Base-by-base conservation (phyloP, 257 asterid species). In the Coffea eugenioides region DNA sequence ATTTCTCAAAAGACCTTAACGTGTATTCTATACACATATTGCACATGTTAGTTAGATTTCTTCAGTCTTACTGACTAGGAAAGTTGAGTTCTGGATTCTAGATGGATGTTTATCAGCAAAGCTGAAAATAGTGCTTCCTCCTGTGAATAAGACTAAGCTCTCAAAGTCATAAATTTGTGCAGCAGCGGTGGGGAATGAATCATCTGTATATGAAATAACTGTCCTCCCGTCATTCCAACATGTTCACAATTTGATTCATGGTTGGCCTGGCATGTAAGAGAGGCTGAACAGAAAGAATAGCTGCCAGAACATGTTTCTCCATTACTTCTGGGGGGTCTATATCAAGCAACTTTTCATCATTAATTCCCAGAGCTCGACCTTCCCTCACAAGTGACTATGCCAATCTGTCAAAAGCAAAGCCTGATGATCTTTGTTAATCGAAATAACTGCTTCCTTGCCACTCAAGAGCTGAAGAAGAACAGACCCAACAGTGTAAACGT, bases 341-440 rank as follows among this genome's bases (percentile, higher is more conserved):
- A 16, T 43, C 79, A 0, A 57, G 69, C 75, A 80, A 49, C 14
- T 23, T 41, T 52, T 74, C 79, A 49, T 80, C 83, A 39, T 74
- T 7, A 31, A 80, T 51, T 25, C 74, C 79, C 67, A 80, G 31
- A 21, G 68, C 48, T 67, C 31, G 57, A 34, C 74, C 75, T 74
- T 56, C 73, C 75, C 70, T 80, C 20, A 80, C 83, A 11, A 80
- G 65, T 56, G 79, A 73, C 83, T 79, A 80, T 8, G 83, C 75
- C 83, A 80, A 5, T 80, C 83, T 0, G 79, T 73, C 25, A 80
- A 54, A 16, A 80, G 83, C 41, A 45, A 12, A 34, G 73, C 31
- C 2, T 66, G 69, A 25, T 15, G 18, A 51, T 51, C 80, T 31
- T 74, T 61, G 67, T 25, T 41, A 36, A 21, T 16, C 4, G 43